Evolutionary conservation across 2,329 filamentous ascomycete species (phyloP).

Genomic region (Ascochyta fabae): DNA sequence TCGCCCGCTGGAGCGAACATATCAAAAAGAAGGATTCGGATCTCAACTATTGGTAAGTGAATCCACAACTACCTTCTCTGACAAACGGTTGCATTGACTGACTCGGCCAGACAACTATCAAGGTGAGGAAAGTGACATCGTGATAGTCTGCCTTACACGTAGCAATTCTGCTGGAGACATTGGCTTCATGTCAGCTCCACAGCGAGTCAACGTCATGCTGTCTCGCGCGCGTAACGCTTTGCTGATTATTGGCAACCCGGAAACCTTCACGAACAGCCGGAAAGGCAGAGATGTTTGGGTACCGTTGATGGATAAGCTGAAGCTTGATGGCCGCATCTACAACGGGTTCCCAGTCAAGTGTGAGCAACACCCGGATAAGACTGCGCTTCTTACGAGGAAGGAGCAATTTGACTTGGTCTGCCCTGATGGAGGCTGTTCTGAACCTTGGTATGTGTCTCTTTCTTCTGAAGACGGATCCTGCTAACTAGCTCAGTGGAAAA

Average conservation of each 20-base stretch:
- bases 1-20: conserved; percentile 59
- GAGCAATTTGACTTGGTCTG: conserved; percentile 67
- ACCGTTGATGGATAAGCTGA: conserved; percentile 64
- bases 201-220: conserved; percentile 73
- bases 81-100: not conserved
- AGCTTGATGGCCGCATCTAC: conserved; percentile 54
- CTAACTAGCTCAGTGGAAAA: conserved; percentile 51
- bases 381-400: conserved; percentile 55
- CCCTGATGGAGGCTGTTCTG: conserved; percentile 73
- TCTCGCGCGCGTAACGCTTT: conserved; percentile 70
- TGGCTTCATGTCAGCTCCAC: conserved; percentile 70
- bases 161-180: conserved; percentile 70
- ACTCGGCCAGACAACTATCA: conserved; percentile 68
- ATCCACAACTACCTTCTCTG: conserved; percentile 52
- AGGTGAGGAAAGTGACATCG: conserved; percentile 77
- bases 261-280: conserved; percentile 67
- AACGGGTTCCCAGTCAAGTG: conserved; percentile 49
- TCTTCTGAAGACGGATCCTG: not conserved
- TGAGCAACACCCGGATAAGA: conserved; percentile 46
- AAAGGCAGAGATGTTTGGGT: conserved; percentile 66
- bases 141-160: conserved; percentile 71
- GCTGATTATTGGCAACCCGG: conserved; percentile 73
- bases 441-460: conserved; percentile 62
- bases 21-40: conserved; percentile 60
- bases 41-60: conserved; percentile 67